phyloP scores from a whole-genome alignment of 345 rosid species.

The Brassica cretica region DNA sequence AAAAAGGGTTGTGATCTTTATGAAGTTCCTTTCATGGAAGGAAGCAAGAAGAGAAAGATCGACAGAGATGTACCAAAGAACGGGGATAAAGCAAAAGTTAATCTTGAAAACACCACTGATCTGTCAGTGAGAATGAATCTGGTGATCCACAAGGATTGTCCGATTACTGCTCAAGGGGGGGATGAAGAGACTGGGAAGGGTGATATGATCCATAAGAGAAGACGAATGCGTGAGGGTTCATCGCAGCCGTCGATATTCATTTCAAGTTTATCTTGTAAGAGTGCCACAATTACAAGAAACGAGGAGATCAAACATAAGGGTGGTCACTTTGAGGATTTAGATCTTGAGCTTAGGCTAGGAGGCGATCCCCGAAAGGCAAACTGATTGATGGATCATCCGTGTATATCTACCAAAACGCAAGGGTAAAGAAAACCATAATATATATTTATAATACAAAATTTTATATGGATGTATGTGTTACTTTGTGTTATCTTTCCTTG shows the following conservation, averaged over 20 bases:
- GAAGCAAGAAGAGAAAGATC: constrained; percentile 43
- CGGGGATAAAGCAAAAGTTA: constrained; percentile 38
- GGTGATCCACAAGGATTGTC: constrained; percentile 50
- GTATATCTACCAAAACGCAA: constrained; percentile 23
- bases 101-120: constrained; percentile 46
- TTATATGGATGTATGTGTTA: constrained; percentile 21
- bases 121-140: constrained; percentile 68
- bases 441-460: constrained; percentile 8
- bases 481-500: constrained; percentile 25
- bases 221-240: constrained; percentile 45
- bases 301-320: constrained; percentile 48
- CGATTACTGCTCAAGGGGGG: constrained; percentile 26
- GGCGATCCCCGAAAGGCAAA: constrained; percentile 55
- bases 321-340: constrained; percentile 60
- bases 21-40: constrained; percentile 37
- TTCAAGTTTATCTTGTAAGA: constrained; percentile 47
- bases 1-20: constrained; percentile 30
- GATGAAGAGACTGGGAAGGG: constrained; percentile 39
- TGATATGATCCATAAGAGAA: constrained; percentile 48
- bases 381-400: constrained; percentile 31
- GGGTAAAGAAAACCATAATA: neutral
- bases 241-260: constrained; percentile 49
- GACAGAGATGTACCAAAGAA: constrained; percentile 34
- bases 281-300: constrained; percentile 34
- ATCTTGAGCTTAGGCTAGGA: constrained; percentile 96